Evolutionary conservation across 352 stramenopile genomes (phyloP), one percentile per base, ranked within the genome.

Genomic region (Hyphochytrium catenoides): DNA sequence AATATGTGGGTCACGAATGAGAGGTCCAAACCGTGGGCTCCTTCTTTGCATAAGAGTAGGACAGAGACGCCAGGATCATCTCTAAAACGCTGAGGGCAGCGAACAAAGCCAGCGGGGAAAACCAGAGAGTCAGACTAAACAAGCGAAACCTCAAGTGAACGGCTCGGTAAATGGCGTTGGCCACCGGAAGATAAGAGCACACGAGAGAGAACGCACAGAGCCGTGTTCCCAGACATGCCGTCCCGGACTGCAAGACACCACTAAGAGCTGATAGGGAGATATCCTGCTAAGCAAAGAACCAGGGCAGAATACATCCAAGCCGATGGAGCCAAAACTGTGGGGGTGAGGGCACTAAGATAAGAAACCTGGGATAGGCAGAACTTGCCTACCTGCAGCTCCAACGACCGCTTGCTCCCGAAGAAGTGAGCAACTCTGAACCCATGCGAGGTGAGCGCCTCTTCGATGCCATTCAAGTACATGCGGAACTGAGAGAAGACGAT

Each of bases 1-100:
- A 95, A 95, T n/a, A 97, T 91, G 51, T 97, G 83, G 17, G 86
- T 96, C 15, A 95, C 81, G 57, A 97, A 97, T 26, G 74, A 94
- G 8, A 98, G 54, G 44, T 97, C 85, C 31, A 98, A 64, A 8
- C 90, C 90, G 36, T 92, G 72, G 14, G 68, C 86, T 1, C 88
- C 91, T 41, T 95, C 73, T 26, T 92, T 87, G 0, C 62, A 79
- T 16, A 97, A 52, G 8, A 97, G 53, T 28, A 98, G 62, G 12
- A 94, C 71, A 34, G 87, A 88, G 22, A 74, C 53, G 29, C 67
- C 52, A 11, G 61, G 52, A 44, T 78, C 49, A 14, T 59, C 46
- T 21, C 52, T 50, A 37, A 84, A 84, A 16, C 41, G 40, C 17
- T 54, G 40, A 60, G 36, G 1, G 36, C 55, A 0, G 67, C 40